phyloP scores from a whole-genome alignment of 495 filamentous ascomycete genomes.

The Trichoderma reesei region DNA sequence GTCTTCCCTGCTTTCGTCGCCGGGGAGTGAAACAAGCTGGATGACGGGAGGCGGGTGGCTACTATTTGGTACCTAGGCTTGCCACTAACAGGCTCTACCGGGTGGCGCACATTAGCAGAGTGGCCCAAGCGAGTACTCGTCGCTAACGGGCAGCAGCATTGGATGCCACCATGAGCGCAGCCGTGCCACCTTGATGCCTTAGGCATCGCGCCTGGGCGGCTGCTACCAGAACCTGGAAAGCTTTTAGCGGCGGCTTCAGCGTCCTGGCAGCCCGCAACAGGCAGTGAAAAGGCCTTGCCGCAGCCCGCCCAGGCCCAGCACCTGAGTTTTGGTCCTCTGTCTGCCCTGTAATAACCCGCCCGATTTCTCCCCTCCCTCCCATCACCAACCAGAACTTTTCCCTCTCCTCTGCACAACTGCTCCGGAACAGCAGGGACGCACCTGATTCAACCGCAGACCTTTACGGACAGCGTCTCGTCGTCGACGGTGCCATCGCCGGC shows the following conservation, averaged over 20 bases:
- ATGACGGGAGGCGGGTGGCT: no score
- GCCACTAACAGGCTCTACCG: background rate
- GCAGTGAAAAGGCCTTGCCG: background rate
- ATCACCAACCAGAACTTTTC: background rate
- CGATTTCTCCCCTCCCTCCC: background rate
- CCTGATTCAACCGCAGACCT: background rate
- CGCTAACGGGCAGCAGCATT: background rate
- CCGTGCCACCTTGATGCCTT: background rate
- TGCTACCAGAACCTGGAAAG: no score
- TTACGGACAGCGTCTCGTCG: background rate
- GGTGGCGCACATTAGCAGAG: background rate
- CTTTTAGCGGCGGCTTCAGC: conserved; percentile 4
- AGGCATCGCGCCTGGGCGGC: no score
- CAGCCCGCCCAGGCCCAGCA: background rate
- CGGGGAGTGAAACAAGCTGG: no score
- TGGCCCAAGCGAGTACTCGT: background rate
- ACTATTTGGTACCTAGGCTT: no score
- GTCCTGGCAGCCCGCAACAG: background rate
- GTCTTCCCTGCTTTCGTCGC: no score
- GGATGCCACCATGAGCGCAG: background rate
- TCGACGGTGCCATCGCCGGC: background rate
- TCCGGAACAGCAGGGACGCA: background rate
- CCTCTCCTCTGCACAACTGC: background rate
- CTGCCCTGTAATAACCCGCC: conserved; percentile 3
- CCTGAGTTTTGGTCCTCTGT: background rate